phyloP scores from a whole-genome alignment of 2,329 filamentous ascomycete genomes.

The Ophiobolus disseminans region DNA sequence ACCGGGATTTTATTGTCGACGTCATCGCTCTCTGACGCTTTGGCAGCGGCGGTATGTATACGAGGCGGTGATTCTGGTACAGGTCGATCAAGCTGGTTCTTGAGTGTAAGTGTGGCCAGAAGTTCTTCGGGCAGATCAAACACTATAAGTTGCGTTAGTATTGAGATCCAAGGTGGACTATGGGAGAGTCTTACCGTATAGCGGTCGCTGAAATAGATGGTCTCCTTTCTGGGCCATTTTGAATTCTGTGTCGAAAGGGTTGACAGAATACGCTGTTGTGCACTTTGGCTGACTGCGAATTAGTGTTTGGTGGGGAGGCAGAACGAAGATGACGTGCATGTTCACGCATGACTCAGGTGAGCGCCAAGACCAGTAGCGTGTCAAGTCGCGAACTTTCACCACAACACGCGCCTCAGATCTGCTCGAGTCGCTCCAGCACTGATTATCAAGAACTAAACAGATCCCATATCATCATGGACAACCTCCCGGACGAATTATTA shows the following conservation, averaged over 20 bases:
- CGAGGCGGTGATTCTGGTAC: constrained; percentile 21
- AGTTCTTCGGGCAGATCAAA: constrained; percentile 83
- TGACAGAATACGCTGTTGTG: too few species aligned
- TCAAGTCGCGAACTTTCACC: not conserved
- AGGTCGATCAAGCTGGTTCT: constrained; percentile 45
- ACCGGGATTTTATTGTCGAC: constrained; percentile 50
- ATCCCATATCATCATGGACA: not conserved
- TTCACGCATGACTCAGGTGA: constrained; percentile 4
- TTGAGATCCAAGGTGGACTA: not conserved
- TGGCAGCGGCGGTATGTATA: constrained; percentile 13
- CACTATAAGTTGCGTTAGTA: constrained; percentile 60
- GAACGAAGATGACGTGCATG: constrained; percentile 7
- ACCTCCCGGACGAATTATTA: not conserved
- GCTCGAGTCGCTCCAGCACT: not conserved
- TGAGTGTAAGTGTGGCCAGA: constrained; percentile 69
- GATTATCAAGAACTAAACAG: not conserved
- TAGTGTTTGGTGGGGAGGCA: constrained; percentile 11
- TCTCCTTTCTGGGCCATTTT: constrained; percentile 42
- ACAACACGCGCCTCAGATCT: not conserved
- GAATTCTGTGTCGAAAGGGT: not conserved
- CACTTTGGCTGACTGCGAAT: constrained; percentile 1
- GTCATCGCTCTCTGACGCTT: constrained; percentile 49
- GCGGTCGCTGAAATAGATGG: constrained; percentile 45
- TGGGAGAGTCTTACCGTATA: constrained; percentile 43
- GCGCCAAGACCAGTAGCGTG: constrained; percentile 1